phyloP scores from a whole-genome alignment of 768 basidiomycete genomes.

The Infundibulicybe gibba region DNA sequence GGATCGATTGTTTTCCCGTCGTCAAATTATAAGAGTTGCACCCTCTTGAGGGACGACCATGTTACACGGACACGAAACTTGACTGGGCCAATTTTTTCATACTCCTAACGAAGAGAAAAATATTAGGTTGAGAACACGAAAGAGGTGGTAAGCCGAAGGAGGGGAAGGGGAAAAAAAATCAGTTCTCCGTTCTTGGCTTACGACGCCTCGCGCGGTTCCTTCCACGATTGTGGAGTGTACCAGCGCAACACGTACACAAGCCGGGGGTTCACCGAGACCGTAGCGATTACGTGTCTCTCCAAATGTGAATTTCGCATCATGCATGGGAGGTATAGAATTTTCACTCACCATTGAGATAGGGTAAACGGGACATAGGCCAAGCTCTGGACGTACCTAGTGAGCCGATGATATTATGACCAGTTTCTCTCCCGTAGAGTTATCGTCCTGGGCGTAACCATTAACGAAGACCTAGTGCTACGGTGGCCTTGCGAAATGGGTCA shows the following conservation, averaged over 20 bases:
- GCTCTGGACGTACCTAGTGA: too few species aligned
- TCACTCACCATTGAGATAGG: background rate
- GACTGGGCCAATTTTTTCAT: too few species aligned
- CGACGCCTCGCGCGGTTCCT: constrained; percentile 36
- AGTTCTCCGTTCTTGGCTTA: constrained; percentile 62
- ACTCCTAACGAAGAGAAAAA: too few species aligned
- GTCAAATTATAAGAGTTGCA: too few species aligned
- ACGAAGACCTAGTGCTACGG: background rate
- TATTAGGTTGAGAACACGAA: too few species aligned
- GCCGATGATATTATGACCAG: too few species aligned
- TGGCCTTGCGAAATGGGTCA: background rate
- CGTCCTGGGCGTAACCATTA: too few species aligned
- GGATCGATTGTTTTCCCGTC: too few species aligned
- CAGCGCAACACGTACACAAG: constrained; percentile 26
- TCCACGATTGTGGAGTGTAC: constrained; percentile 33
- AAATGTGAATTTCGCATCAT: constrained; percentile 36
- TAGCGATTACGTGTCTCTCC: constrained; percentile 21
- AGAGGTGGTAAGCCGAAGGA: background rate
- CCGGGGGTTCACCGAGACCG: constrained; percentile 36
- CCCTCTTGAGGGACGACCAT: too few species aligned
- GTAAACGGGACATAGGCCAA: too few species aligned
- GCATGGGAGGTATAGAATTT: background rate
- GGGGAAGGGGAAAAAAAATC: constrained; percentile 26
- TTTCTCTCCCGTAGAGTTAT: too few species aligned
- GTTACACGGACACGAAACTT: too few species aligned